Evolutionary conservation across 2,329 filamentous ascomycete genomes (phyloP).

Genomic region (Elsinoe fawcettii): DNA sequence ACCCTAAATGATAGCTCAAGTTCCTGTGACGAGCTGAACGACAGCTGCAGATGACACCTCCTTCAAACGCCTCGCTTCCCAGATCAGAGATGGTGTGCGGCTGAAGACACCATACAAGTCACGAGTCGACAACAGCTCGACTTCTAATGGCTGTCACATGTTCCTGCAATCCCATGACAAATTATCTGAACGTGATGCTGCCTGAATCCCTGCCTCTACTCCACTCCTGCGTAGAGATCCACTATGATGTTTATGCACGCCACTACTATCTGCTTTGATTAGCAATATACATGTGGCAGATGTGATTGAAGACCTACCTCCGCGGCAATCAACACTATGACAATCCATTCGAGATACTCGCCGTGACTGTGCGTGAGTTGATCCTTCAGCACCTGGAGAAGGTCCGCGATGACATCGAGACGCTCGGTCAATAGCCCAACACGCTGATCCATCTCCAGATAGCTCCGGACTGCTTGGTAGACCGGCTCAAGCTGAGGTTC

Average conservation of each 20-base stretch:
- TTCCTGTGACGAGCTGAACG: neutral
- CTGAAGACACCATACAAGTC: neutral
- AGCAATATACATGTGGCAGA: neutral
- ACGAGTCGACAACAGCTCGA: neutral
- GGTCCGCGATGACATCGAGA: slow-evolving; percentile 84
- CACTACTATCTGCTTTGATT: slow-evolving; percentile 12
- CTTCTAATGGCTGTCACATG: neutral
- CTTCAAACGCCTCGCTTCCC: neutral
- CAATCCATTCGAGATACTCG: slow-evolving; percentile 49
- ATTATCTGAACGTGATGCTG: neutral
- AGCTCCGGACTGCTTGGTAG: slow-evolving; percentile 89
- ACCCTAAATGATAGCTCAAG: neutral
- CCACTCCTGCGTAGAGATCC: slow-evolving; percentile 65
- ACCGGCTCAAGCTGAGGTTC: slow-evolving; percentile 95
- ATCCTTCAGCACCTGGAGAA: slow-evolving; percentile 88
- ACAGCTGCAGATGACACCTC: neutral
- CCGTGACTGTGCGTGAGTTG: slow-evolving; percentile 84
- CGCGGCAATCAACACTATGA: slow-evolving; percentile 90
- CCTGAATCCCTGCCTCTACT: slow-evolving; percentile 16
- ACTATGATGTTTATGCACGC: slow-evolving; percentile 92
- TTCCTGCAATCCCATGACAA: neutral
- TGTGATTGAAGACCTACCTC: slow-evolving; percentile 61
- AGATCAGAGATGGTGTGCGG: neutral
- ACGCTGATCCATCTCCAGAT: slow-evolving; percentile 96
- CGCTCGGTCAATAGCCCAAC: slow-evolving; percentile 83